Percentiles rank a stretch among this genome's conserved stretches.
These are phyloP conservation scores for Aspergillus aculeatinus DNA, from an alignment of 2,329 filamentous ascomycete genomes.

Conservation along the genomic window DNA sequence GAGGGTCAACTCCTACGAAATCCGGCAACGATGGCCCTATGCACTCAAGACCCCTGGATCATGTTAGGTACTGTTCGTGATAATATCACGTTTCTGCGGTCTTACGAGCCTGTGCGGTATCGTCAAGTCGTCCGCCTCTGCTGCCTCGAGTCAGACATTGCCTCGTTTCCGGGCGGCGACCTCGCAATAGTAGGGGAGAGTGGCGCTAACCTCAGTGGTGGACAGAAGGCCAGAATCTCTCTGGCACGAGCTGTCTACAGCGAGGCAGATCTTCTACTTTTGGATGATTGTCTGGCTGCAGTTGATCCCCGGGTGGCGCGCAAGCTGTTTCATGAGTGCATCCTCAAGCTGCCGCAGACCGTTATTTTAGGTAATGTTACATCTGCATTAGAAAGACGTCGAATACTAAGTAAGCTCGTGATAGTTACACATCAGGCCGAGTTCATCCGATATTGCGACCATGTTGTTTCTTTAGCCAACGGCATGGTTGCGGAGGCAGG, in stretches of 20 bases:
- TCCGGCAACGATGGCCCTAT: slow-evolving; percentile 30
- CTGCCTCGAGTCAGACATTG: slow-evolving; percentile 56
- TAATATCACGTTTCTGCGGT: slow-evolving; percentile 62
- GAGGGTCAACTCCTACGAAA: not conserved
- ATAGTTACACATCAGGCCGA: not conserved
- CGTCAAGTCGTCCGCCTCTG: slow-evolving; percentile 60
- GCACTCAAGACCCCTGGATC: slow-evolving; percentile 62
- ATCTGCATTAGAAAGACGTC: not conserved
- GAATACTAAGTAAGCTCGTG: not conserved
- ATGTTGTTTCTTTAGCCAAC: not conserved
- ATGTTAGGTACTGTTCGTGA: slow-evolving; percentile 64
- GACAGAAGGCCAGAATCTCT: slow-evolving; percentile 61
- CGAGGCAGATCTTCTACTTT: slow-evolving; percentile 53
- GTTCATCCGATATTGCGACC: not conserved
- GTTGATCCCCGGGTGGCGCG: not conserved
- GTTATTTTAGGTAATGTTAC: not conserved
- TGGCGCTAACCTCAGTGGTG: slow-evolving; percentile 61
- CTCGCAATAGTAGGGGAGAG: slow-evolving; percentile 61
- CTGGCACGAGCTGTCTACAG: slow-evolving; percentile 59
- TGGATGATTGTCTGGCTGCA: slow-evolving; percentile 49
- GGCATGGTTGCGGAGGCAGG: not conserved
- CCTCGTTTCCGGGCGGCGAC: slow-evolving; percentile 56
- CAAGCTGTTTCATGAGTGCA: not conserved
- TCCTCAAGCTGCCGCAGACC: not conserved
- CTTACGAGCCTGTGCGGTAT: slow-evolving; percentile 56